These are phyloP conservation scores for Penicillium sp. DNA, from an alignment of 2,329 filamentous ascomycete species.

Conservation along the genomic window DNA sequence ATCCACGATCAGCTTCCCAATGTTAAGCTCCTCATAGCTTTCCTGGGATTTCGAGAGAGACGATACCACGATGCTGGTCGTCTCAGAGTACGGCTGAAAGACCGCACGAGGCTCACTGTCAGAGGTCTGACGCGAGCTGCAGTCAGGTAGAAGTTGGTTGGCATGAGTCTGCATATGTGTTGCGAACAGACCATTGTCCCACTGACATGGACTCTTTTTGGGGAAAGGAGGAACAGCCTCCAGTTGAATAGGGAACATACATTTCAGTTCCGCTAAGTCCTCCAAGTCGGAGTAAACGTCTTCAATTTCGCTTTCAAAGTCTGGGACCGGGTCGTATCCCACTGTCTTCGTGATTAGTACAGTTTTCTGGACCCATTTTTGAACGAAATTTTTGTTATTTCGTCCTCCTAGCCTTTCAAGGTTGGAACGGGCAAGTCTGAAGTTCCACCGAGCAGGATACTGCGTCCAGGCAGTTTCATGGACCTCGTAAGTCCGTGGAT, in stretches of 20 bases:
- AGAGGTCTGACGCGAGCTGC: neutral
- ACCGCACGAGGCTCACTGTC: neutral
- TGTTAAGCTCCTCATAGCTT: neutral
- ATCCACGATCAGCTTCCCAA: neutral
- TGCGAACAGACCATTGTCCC: slow-evolving; percentile 1
- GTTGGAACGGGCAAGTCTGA: neutral
- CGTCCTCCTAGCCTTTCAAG: neutral
- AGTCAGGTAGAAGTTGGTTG: neutral
- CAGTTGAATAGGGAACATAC: neutral
- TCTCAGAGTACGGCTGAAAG: neutral
- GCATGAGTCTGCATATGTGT: slow-evolving; percentile 1
- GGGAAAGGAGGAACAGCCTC: slow-evolving; percentile 11
- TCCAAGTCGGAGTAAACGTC: neutral
- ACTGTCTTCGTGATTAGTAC: neutral
- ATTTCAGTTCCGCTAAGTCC: neutral
- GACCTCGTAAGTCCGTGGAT: slow-evolving; percentile 5
- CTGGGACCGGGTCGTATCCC: neutral
- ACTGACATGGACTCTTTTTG: neutral
- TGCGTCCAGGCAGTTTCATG: neutral
- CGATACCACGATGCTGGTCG: neutral
- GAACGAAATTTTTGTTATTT: neutral
- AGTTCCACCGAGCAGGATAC: neutral
- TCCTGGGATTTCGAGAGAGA: neutral
- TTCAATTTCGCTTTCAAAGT: neutral
- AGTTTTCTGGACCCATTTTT: neutral